Percentiles rank a stretch among this genome's conserved stretches.
phyloP scores from a whole-genome alignment of 2,329 filamentous ascomycete genomes.

The Cladorrhinum sp. region DNA sequence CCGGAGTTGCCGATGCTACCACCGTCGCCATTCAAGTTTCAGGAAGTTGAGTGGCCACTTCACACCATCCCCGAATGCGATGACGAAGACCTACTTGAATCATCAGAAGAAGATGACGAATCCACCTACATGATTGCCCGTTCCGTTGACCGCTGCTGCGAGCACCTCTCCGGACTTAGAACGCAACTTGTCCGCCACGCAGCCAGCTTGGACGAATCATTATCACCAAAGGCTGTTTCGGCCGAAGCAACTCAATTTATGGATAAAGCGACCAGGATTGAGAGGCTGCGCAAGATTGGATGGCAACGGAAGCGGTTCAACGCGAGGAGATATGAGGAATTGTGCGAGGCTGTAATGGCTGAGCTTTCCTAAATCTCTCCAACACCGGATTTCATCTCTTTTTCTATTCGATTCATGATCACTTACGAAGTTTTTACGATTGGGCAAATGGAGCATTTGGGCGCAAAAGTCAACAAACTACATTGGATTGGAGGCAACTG shows the following conservation, averaged over 20 bases:
- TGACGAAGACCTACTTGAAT: conserved; percentile 13
- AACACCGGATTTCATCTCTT: not conserved
- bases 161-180: conserved; percentile 46
- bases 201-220: conserved; percentile 42
- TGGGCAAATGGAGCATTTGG: conserved; percentile 1
- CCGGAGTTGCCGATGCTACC: conserved; percentile 27
- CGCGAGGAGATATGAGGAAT: conserved; percentile 48
- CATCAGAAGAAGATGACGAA: conserved; percentile 18
- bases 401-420: conserved; percentile 7
- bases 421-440: not conserved
- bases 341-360: conserved; percentile 49
- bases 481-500: not conserved
- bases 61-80: conserved; percentile 22
- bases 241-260: conserved; percentile 36
- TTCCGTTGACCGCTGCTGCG: conserved; percentile 48
- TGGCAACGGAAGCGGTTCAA: conserved; percentile 58
- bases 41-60: conserved; percentile 23
- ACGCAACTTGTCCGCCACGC: conserved; percentile 49
- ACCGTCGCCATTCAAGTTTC: conserved; percentile 16
- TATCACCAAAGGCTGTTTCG: conserved; percentile 26
- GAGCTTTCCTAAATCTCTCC: conserved; percentile 40
- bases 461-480: not conserved
- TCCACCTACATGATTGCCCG: conserved; percentile 39
- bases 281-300: conserved; percentile 50
- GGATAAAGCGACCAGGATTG: conserved; percentile 51